These are phyloP conservation scores for Podochytrium sp. DNA, from an alignment of 192 early-diverging fungal species.

Conservation along the genomic window DNA sequence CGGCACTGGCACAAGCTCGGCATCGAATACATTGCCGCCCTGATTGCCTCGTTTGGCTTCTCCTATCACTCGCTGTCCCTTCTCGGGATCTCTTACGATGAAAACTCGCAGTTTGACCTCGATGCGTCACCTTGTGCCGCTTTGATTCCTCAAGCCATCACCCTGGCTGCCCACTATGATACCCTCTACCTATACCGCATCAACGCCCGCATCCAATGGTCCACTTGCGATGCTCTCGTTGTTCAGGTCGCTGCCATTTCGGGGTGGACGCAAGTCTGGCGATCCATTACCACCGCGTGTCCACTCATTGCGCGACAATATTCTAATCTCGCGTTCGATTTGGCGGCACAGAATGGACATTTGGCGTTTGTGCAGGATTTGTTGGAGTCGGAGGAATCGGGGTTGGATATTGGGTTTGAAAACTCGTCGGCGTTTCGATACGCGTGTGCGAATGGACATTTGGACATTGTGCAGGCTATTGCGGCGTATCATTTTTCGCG, in stretches of 20 bases:
- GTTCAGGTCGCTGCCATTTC: slow-evolving; percentile 14
- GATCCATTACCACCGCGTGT: background rate
- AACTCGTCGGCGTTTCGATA: slow-evolving; percentile 7
- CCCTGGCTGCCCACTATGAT: background rate
- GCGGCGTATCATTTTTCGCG: background rate
- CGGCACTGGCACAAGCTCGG: background rate
- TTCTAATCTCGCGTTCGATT: background rate
- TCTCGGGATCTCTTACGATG: slow-evolving; percentile 10
- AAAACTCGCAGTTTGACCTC: background rate
- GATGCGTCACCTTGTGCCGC: background rate
- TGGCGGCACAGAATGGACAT: slow-evolving; percentile 7
- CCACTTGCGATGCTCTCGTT: background rate
- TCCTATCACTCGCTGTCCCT: slow-evolving; percentile 2
- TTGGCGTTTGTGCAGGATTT: background rate
- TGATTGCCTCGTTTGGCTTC: background rate
- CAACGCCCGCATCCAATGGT: background rate
- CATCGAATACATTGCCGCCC: background rate
- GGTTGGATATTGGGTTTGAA: background rate
- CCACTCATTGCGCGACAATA: background rate
- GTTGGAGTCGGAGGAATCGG: background rate
- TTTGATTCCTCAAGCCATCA: background rate
- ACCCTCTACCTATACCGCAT: background rate
- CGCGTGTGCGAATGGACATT: slow-evolving; percentile 9
- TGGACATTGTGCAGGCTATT: background rate
- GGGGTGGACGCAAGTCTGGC: slow-evolving; percentile 7